These are phyloP conservation scores for Datura wrightii DNA, from an alignment of 257 asterid genomes.

Conservation along the genomic window DNA sequence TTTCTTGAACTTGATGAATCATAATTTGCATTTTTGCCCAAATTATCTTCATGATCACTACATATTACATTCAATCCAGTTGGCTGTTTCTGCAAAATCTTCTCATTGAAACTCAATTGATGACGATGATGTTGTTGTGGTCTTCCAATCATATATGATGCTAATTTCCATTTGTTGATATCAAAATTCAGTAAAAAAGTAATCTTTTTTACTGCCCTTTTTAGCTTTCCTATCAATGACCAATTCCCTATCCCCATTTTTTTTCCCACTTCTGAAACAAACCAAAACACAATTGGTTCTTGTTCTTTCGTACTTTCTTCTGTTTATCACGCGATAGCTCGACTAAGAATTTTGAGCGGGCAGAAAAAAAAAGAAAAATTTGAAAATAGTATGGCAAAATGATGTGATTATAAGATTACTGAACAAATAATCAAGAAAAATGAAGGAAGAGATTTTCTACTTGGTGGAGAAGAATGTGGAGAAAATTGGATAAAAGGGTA, in stretches of 20 bases:
- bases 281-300: background rate
- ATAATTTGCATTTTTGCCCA: slow-evolving; percentile 19
- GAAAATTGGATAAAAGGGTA: background rate
- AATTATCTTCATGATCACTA: background rate
- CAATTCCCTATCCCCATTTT: slow-evolving; percentile 52
- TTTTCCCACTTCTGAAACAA: background rate
- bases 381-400: background rate
- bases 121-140: slow-evolving; percentile 37
- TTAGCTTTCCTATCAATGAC: slow-evolving; percentile 63
- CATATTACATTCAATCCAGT: slow-evolving; percentile 54
- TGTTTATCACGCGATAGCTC: too few relatives aligned
- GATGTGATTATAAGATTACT: background rate
- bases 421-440: background rate
- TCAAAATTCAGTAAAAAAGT: slow-evolving; percentile 59
- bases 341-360: too few relatives aligned
- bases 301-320: background rate
- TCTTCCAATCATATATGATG: slow-evolving; percentile 51
- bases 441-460: background rate
- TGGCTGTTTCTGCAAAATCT: slow-evolving; percentile 31
- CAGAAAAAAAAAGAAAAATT: background rate
- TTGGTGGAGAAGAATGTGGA: background rate
- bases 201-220: slow-evolving; percentile 79
- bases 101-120: slow-evolving; percentile 65
- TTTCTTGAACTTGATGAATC: slow-evolving; percentile 33
- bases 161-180: slow-evolving; percentile 61